Evolutionary conservation across 768 basidiomycete species (phyloP), one percentile per base, ranked within the genome.

Genomic region (Amylocystis lapponica): DNA sequence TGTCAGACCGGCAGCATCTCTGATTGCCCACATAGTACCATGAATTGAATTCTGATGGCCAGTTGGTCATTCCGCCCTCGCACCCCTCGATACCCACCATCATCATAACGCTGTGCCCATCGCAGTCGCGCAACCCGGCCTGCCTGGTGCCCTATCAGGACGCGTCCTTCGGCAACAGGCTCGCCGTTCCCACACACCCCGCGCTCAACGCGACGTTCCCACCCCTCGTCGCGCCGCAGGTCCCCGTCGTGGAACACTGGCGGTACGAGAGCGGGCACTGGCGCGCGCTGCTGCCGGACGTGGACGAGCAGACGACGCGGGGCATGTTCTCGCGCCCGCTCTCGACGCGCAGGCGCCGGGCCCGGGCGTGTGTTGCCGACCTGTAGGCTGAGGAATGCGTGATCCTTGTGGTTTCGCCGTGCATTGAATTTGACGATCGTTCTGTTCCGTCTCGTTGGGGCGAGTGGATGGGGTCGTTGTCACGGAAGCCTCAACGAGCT

Each of bases 141-240:
- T 72, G 65, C 35, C 72, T 66, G 46, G 66, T 77, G 16, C 78
- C 79, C 10, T 66, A 66, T 49, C 79, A 82, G 58, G 72, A 81
- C 53, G 62, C 69, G 12, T 72, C 68, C 4, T 80, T 78, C 53
- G 72, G 75, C 27, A 60, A 64, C 36, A 64, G 64, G 23, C 69
- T 80, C 19, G 69, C 71, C 2, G 71, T 81, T 13, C 79, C 78
- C 5, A 61, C 58, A 29, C 64, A 75, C 49, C 65, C 68, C 3
- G 63, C 62, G 20, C 67, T 72, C 47, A 80, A 79, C 56, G 56
- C 61, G 19, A 54, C 58, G n/a, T 70, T 69, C 51, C 76, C 77
- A 34, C 76, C 74, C 5, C 64, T 68, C 56, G 57, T 39, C 45
- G 45, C 43, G 40, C 53, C 40, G 26, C 46, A 47, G 29, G 51